These are phyloP conservation scores for Auricularia cornea DNA, from an alignment of 768 basidiomycete genomes.

Conservation along the genomic window DNA sequence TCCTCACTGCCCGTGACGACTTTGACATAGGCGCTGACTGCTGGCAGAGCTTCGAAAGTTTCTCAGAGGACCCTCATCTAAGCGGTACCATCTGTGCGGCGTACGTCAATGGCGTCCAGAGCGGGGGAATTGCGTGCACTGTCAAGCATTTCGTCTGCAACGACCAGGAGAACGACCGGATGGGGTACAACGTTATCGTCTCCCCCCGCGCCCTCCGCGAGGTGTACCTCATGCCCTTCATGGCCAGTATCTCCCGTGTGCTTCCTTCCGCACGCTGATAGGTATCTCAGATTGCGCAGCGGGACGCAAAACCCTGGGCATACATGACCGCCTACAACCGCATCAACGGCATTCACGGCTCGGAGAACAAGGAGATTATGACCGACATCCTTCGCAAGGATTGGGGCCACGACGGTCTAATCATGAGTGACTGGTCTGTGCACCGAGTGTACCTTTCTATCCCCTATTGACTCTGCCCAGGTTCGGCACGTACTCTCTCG, in stretches of 20 bases:
- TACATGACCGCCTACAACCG: constrained; percentile 67
- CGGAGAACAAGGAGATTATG: constrained; percentile 43
- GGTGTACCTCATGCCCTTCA: constrained; percentile 55
- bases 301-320: constrained; percentile 50
- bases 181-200: constrained; percentile 47
- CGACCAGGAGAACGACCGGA: constrained; percentile 74
- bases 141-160: constrained; percentile 86
- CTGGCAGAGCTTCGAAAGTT: constrained; percentile 61
- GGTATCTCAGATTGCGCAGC: constrained; percentile 64
- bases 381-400: constrained; percentile 51
- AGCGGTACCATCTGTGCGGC: constrained; percentile 63
- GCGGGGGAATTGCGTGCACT: constrained; percentile 61
- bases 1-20: too few species aligned
- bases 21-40: background rate
- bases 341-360: constrained; percentile 50
- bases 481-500: constrained; percentile 37
- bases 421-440: constrained; percentile 54
- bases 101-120: constrained; percentile 72
- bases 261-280: background rate
- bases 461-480: constrained; percentile 10
- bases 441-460: background rate
- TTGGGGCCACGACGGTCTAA: constrained; percentile 53
- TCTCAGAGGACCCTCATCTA: constrained; percentile 70
- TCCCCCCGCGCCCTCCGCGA: constrained; percentile 47
- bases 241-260: constrained; percentile 14